Base-by-base conservation (phyloP, 1,284 basidiomycete genomes). In the Microbotryum saponariae region DNA sequence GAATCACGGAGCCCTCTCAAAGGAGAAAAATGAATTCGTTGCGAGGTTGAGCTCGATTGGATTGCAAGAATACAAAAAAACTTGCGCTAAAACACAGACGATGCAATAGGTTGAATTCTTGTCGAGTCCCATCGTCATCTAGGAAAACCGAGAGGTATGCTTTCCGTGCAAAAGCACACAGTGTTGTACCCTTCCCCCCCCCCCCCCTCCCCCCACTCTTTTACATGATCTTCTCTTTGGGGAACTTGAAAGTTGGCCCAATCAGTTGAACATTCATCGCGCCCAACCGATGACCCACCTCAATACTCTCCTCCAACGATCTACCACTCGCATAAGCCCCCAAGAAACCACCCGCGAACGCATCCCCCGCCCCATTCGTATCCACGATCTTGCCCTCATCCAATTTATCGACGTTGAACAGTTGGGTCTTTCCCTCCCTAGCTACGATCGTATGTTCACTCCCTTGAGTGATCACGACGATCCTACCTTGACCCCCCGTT, bases 311-410 rank as follows among this genome's bases (percentile, higher is more conserved):
- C 49, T 89, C 86, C 54, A 93, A 74, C 51, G 73, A 78, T 82
- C 91, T 97, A 27, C 91, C 92, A 49, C 83, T 76, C 56, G 91
- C 85, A 57, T 85, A 81, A 1, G 88, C 93, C 56, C 89, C 96
- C 55, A 97, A 76, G 80, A 97, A 93, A 54, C 91, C 96, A 66
- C 96, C 96, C n/a, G 92, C 91, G 72, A 98, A 98, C 56, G 91
- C 92, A 76, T 99, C 96, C 57, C 96, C 96, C n/a, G 96, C 96
- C 58, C 91, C 96, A 78, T 98, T 99, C 61, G 96, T 99, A 77
- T 98, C 96, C 62, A 97, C 86, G 71, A 99, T 94, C 75, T 87
- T 75, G 61, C 82, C 82, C 67, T 81, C 79, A 57, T 77, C 73
- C 65, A 97, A 80, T 55, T 82, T 79, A 61, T 79, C 75, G 54